Evolutionary conservation across 495 filamentous ascomycete species (phyloP), one percentile per base, ranked within the genome.

Genomic region (Gamarada debralockiae): DNA sequence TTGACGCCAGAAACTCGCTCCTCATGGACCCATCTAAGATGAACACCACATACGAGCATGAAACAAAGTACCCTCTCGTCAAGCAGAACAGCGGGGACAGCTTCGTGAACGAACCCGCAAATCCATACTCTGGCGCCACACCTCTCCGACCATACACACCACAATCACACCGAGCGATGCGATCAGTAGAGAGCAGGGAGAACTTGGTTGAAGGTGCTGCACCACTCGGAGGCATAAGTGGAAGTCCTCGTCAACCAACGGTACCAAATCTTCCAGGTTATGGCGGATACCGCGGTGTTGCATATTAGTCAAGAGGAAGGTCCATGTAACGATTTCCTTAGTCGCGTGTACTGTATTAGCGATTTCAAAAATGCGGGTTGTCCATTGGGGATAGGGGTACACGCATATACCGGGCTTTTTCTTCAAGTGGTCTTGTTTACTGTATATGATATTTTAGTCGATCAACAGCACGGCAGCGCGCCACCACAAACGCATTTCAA

Each of bases 1-100:
- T 98, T 24, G 90, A 92, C 60, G 85, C 92, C 0, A 87, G 90
- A 54, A 95, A 96, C 66, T 93, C 90, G 12, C 80, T 98, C 7
- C 82, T 98, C 37, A 85, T 92, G 33, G 44, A 61, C 46, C 61
- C 61, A 1, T 4, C 40, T 1, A 44, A 48, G 14, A 38, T 52
- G 25, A 48, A 48, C 18, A 36, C 15, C 9, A 20, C 23, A 3
- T 60, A 58, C 44, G 40, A 40, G 5, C 41, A 47, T 24, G 60
- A 63, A 4, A 25, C 34, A 1, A 63, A 63, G 39, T 38, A 55
- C 8, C 57, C 57, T 17, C 47, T 60, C 15, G 41, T 54, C 5
- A 37, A 42, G 10, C 21, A 56, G 41, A 8, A 38, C 5, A 54
- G 42, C 18, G 20, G 22, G 3, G 54, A 60, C 25, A 60, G 50